phyloP scores from a whole-genome alignment of 2,329 filamentous ascomycete species.

The Diplodia scrobiculata region DNA sequence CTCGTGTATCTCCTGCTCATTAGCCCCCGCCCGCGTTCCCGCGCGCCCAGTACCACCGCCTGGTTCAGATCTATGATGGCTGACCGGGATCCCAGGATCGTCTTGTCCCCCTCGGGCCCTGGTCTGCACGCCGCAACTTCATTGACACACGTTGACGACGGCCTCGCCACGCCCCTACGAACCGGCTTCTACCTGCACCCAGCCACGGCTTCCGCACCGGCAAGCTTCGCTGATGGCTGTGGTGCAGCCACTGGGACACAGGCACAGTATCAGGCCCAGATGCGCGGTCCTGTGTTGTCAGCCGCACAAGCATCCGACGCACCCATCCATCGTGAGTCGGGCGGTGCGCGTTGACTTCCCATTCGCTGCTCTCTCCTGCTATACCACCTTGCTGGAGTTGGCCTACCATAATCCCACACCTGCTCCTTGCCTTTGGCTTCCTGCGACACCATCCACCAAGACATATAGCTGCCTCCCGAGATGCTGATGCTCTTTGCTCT shows the following conservation, averaged over 20 bases:
- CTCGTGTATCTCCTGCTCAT: constrained; percentile 29
- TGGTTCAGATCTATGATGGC: constrained; percentile 28
- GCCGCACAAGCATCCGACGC: constrained; percentile 24
- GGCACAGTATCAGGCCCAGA: constrained; percentile 28
- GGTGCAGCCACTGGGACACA: constrained; percentile 27
- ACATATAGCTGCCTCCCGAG: constrained; percentile 19
- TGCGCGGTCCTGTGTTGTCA: constrained; percentile 11
- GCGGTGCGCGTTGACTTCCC: constrained; percentile 28
- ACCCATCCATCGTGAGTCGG: constrained; percentile 21
- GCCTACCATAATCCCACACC: constrained; percentile 19
- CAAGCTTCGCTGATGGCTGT: constrained; percentile 22
- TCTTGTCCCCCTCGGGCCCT: constrained; percentile 17
- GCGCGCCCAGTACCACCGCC: constrained; percentile 19
- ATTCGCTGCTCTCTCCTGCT: constrained; percentile 28
- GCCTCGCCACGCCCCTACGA: constrained; percentile 4
- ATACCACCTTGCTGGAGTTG: constrained; percentile 26
- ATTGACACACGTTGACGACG: constrained; percentile 26
- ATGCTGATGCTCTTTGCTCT: constrained; percentile 1
- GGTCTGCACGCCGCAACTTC: constrained; percentile 25
- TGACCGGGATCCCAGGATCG: constrained; percentile 21
- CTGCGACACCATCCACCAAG: constrained; percentile 23
- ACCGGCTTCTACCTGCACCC: constrained; percentile 14
- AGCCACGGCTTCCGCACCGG: constrained; percentile 9
- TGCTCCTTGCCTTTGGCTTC: constrained; percentile 26
- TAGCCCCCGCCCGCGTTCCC: constrained; percentile 21